These are phyloP conservation scores for Penicillium lagena DNA, from an alignment of 495 filamentous ascomycete species.

Conservation along the genomic window DNA sequence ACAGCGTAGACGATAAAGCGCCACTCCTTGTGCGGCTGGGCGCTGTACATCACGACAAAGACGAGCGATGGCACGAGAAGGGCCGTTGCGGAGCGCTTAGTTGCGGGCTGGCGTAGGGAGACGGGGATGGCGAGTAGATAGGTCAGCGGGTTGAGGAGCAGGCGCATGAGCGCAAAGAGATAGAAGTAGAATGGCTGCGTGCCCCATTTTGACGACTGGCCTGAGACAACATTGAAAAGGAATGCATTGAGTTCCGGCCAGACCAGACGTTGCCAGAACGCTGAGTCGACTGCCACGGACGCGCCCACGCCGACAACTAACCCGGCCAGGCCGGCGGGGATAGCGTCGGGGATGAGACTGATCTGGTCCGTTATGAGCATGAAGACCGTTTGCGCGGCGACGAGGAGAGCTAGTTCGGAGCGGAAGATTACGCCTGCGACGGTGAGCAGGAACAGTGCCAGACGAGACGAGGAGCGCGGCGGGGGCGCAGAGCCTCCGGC, in stretches of 20 bases:
- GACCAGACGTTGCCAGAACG: conserved; percentile 77
- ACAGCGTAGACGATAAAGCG: conserved; percentile 90
- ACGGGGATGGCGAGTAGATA: conserved; percentile 59
- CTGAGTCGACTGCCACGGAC: conserved; percentile 74
- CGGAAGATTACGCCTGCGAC: conserved; percentile 83
- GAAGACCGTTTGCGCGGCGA: conserved; percentile 40
- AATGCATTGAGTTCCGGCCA: conserved; percentile 93
- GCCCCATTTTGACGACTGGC: conserved; percentile 77
- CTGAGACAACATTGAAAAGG: conserved; percentile 76
- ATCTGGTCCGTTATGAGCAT: conserved; percentile 52
- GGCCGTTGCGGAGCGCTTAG: conserved; percentile 37
- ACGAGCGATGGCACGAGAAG: conserved; percentile 59
- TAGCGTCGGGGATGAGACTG: conserved; percentile 47
- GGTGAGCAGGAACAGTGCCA: conserved; percentile 69
- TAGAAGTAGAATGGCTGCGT: conserved; percentile 81
- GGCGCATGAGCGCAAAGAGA: conserved; percentile 73
- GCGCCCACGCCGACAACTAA: conserved; percentile 52
- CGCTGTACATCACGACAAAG: conserved; percentile 75
- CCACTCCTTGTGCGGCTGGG: conserved; percentile 92
- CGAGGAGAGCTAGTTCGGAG: conserved; percentile 80
- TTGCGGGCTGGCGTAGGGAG: conserved; percentile 48
- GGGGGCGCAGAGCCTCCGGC: conserved; percentile 12
- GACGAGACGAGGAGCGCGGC: conserved; percentile 7
- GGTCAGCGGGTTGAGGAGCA: conserved; percentile 72
- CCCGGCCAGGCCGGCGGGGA: conserved; percentile 63